Base-by-base conservation (phyloP, 768 basidiomycete species). In the Piloderma croceum region DNA sequence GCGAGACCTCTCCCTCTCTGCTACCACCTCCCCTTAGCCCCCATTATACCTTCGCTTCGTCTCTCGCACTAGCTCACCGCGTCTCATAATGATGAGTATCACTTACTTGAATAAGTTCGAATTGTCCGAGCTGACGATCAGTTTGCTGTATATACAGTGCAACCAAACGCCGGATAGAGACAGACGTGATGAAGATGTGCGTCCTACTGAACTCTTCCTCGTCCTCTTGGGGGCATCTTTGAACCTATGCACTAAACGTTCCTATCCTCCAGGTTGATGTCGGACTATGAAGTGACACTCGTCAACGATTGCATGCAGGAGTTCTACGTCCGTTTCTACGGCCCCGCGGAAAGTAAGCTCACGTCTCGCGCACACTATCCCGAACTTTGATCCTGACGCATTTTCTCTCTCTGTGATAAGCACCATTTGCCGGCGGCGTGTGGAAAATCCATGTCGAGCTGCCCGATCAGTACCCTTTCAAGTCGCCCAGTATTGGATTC, bases 401-500 rank as follows among this genome's bases (percentile, higher is more conserved):
- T 34, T 31, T 38, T 34, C n/a, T 38, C 37, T 45, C 29, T 41
- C 33, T n/a, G 39, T 38, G 31, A 41, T 44, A 48, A 97, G 94
- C 96, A 42, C 94, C 94, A 5, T 98, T 98, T 58, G 81, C 88
- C n/a, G 88, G 89, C 29, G 96, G 96, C 25, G 86, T 92, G 40
- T 99, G 96, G 96, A 96, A 94, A 76, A 93, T 99, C 45, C 96
- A 99, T 56, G 96, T 99, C 43, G 96, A 99, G 60, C 74, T 99
- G 17, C 96, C 94, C 18, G 91, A 97, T 49, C 91, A 96, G 63
- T 99, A 98, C 59, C 96, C 96, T 2, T 99, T 85, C 79, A 98
- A 98, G 65, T 94, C 90, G 21, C 96, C 96, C 5, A 92, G 90
- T 58, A 99, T 99, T 51, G 96, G 96, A 2, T 99, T 99, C 67